Evolutionary conservation across 2,329 filamentous ascomycete genomes (phyloP), one percentile per base, ranked within the genome.

Genomic region (Fonsecaea monophora): DNA sequence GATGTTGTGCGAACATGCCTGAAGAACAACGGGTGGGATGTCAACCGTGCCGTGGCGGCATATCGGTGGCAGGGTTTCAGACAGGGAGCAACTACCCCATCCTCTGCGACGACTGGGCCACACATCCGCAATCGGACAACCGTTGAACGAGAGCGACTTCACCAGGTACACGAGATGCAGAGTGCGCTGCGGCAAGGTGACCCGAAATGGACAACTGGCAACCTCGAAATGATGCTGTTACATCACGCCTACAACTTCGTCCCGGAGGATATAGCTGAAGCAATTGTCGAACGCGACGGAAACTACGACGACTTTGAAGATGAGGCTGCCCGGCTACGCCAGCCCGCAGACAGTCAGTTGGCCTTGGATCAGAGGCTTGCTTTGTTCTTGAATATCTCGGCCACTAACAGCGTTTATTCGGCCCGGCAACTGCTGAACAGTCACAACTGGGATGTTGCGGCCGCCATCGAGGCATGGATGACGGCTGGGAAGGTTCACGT

Each of bases 401-500:
- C 63, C 12, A 60, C 60, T 13, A 63, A 64, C 64, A 69, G 60
- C 32, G 40, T 30, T 48, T 56, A 55, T 21, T 56, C 59, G 6
- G 60, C 64, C 2, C 37, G 37, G 13, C 1, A 21, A 25, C 48
- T 66, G n/a, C 55, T 69, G 0, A 30, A 60, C 32, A n/a, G 18
- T 30, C 59, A 48, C 32, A 7, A 53, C 15, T 69, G 64, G 60
- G 60, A 69, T 53, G 25, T 66, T n/a, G 56, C 90, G 92, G 75
- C 79, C 94, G 53, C 94, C 97, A 77, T 84, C 97, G 67, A 87
- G 97, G 74, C 79, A 97, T 71, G 95, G 94, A 57, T 66, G 37
- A 15, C 32, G 25, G 32, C 35, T 12, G 63, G 64, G 7, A 48
- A 48, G 8, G 6, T 68, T 15, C 58, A 53, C 8, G 15, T 59